Base-by-base conservation (phyloP, 202 grass and related monocot species). In the Digitaria exilis region DNA sequence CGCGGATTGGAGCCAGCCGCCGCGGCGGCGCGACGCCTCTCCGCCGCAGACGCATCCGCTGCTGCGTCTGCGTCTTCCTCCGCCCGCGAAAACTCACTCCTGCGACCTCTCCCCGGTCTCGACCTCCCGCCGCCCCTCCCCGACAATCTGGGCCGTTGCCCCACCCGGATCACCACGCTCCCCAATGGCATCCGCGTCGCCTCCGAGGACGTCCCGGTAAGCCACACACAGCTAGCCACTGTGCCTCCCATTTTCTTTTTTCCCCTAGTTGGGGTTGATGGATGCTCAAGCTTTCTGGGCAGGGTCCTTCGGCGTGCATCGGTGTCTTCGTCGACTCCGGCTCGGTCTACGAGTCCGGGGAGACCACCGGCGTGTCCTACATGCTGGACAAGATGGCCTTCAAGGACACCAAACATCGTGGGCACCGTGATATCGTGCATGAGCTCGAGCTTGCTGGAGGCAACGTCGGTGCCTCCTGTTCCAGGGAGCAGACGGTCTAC, bases 401-500 rank as follows among this genome's bases (percentile, higher is more conserved):
- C 82, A 98, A 98, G 84, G 93, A 84, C 77, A 98, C 96, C 48
- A 87, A 78, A 65, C 83, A 95, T 73, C 73, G 90, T 22, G 84
- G 69, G 43, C 90, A 95, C 78, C 60, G 75, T 60, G 75, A 79
- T 60, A 90, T 98, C 51, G 83, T 93, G 57, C 74, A 28, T 34
- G 74, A 92, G 12, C 82, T 98, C 19, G 90, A 95, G 85, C 49
- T 76, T 58, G 88, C 76, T 1, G 96, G 96, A 39, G 90, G 77
- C 22, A 95, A 85, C 41, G 78, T 95, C 16, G 77, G 79, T 19
- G 89, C 80, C 5, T 87, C 87, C 1, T 85, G 77, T 3, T 80
- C 90, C 45, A 89, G 96, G 72, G 96, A 98, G 80, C 92, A 92
- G 61, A 95, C 87, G 92, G 91, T 88, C 3, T 98, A 95, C 67